Evolutionary conservation across 805 yeast genomes (phyloP).

Genomic region (Maudiozyma serrabonitensis): DNA sequence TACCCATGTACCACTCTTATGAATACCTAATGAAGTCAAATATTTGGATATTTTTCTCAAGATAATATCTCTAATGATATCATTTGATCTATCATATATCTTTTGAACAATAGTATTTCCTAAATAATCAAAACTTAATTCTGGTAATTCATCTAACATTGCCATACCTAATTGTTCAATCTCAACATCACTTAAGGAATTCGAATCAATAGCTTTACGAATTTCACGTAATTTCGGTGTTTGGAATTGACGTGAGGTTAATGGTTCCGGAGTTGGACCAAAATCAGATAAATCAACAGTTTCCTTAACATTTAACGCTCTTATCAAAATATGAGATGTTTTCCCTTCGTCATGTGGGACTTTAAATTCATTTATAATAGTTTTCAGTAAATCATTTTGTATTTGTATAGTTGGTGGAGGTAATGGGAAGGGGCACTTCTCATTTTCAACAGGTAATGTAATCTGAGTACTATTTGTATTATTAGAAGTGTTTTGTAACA

Average conservation of each 20-base stretch:
- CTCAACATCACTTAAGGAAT: constrained; percentile 46
- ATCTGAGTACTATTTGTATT: constrained; percentile 1
- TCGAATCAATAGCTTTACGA: constrained; percentile 60
- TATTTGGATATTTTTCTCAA: constrained; percentile 66
- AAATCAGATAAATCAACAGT: constrained; percentile 37
- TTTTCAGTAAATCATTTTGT: constrained; percentile 3
- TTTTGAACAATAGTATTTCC: constrained; percentile 98
- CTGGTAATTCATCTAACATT: constrained; percentile 84
- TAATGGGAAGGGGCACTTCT: constrained; percentile 26
- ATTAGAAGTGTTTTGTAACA: constrained; percentile 1
- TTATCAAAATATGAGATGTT: constrained; percentile 1
- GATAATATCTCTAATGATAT: constrained; percentile 69
- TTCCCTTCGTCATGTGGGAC: constrained; percentile 1
- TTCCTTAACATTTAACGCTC: constrained; percentile 8
- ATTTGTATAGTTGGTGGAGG: constrained; percentile 26
- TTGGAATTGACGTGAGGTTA: constrained; percentile 64
- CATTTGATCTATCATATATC: constrained; percentile 62
- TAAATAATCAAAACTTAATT: constrained; percentile 80
- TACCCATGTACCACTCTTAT: constrained; percentile 98
- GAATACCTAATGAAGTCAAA: constrained; percentile 85
- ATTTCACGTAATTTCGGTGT: constrained; percentile 84
- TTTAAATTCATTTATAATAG: background rate
- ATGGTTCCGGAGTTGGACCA: constrained; percentile 73
- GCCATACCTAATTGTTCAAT: constrained; percentile 75
- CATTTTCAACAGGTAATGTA: constrained; percentile 18